phyloP scores from a whole-genome alignment of 2,329 filamentous ascomycete genomes.

The Xylogone sp. region DNA sequence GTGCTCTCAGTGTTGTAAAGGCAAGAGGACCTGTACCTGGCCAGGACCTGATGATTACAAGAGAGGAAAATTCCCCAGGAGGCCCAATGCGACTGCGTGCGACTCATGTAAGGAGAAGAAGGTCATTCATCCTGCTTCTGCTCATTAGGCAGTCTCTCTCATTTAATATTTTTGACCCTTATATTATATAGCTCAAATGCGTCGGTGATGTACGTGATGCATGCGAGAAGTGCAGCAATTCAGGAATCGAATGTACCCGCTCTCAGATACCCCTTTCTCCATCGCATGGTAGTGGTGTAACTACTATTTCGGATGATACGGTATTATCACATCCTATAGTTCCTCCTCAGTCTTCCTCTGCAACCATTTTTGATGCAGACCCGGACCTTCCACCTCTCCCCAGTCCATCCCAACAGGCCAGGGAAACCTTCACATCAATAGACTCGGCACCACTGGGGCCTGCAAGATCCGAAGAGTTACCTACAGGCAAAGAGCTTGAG shows the following conservation, averaged over 20 bases:
- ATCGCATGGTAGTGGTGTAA: not conserved
- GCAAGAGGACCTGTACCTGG: constrained; percentile 5
- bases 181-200: constrained; percentile 6
- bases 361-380: not conserved
- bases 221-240: constrained; percentile 6
- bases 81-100: constrained; percentile 10
- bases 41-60: not conserved
- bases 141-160: not conserved
- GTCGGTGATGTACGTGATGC: constrained; percentile 5
- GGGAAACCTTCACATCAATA: not conserved
- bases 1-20: constrained; percentile 6
- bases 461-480: not conserved
- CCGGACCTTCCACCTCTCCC: not conserved
- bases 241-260: constrained; percentile 5
- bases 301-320: not conserved
- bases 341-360: not conserved
- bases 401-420: not conserved
- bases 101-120: constrained; percentile 10
- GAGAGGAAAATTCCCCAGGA: constrained; percentile 1
- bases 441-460: not conserved
- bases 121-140: not conserved
- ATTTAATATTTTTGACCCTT: not conserved
- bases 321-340: not conserved
- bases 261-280: not conserved
- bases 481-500: constrained; percentile 6